Conservation (phyloP, 345 rosid genomes). For the Eucalyptus cloeziana region DNA sequence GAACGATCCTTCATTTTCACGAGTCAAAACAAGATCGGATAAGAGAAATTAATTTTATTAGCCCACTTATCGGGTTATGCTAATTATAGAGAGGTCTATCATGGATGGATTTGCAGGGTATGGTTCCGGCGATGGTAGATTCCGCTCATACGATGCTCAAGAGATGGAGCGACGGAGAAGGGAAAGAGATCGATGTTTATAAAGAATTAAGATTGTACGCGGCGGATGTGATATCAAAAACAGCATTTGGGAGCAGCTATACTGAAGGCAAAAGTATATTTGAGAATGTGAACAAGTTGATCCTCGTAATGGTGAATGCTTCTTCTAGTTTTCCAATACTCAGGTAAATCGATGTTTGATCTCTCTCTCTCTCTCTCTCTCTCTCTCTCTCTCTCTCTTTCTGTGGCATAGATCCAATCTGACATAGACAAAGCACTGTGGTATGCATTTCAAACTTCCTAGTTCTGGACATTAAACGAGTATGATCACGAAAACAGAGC, state of each 20-base stretch:
- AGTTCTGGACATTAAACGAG: background rate
- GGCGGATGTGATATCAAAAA: constrained; percentile 29
- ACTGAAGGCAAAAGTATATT: constrained; percentile 25
- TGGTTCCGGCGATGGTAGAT: constrained; percentile 17
- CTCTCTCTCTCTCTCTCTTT: background rate
- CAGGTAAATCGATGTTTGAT: background rate
- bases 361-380: background rate
- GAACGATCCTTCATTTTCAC: background rate
- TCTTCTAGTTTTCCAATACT: constrained; percentile 7
- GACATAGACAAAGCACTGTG: background rate
- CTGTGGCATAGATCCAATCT: background rate
- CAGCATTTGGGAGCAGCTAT: constrained; percentile 36
- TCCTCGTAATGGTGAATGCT: background rate
- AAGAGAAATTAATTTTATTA: no score
- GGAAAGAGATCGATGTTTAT: constrained; percentile 20
- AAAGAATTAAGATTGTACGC: constrained; percentile 23
- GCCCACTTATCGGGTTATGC: background rate
- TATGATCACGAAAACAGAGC: background rate
- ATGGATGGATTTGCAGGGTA: background rate
- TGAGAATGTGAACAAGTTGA: constrained; percentile 7
- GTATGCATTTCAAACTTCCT: background rate
- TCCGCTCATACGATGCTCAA: constrained; percentile 23
- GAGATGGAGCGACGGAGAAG: constrained; percentile 14
- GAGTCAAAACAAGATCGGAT: background rate
- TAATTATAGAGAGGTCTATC: background rate